Percentiles rank a stretch among this genome's conserved stretches.
These are phyloP conservation scores for Silene conica DNA, from an alignment of 148 eudicot species.

Conservation along the genomic window DNA sequence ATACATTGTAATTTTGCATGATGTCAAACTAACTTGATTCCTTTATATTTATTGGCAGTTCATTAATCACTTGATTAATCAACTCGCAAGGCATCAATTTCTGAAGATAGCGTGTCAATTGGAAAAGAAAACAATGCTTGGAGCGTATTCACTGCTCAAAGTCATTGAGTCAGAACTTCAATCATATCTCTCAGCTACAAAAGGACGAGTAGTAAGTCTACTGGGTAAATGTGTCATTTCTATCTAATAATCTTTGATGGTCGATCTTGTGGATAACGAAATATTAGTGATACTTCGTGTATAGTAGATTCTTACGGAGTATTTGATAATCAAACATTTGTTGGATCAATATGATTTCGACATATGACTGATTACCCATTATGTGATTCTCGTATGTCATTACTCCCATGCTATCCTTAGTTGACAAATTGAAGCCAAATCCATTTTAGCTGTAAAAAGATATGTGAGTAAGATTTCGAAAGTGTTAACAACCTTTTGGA, in stretches of 20 bases:
- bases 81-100: slow-evolving; percentile 91
- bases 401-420: neutral
- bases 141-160: slow-evolving; percentile 90
- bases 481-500: too few species aligned
- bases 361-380: neutral
- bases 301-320: neutral
- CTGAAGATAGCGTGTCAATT: slow-evolving; percentile 85
- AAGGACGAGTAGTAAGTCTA: slow-evolving; percentile 83
- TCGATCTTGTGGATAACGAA: neutral
- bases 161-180: slow-evolving; percentile 92
- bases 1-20: neutral
- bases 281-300: neutral
- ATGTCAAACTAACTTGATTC: slow-evolving; percentile 16
- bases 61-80: slow-evolving; percentile 86
- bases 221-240: neutral
- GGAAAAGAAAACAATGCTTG: slow-evolving; percentile 99
- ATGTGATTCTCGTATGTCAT: neutral
- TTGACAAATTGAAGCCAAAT: neutral
- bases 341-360: neutral
- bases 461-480: too few species aligned
- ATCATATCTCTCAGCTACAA: slow-evolving; percentile 78
- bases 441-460: neutral
- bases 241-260: neutral
- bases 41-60: slow-evolving; percentile 44
- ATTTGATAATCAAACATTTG: neutral